Base-by-base conservation (phyloP, 1,284 basidiomycete genomes). In the Rhodotorula sp. region DNA sequence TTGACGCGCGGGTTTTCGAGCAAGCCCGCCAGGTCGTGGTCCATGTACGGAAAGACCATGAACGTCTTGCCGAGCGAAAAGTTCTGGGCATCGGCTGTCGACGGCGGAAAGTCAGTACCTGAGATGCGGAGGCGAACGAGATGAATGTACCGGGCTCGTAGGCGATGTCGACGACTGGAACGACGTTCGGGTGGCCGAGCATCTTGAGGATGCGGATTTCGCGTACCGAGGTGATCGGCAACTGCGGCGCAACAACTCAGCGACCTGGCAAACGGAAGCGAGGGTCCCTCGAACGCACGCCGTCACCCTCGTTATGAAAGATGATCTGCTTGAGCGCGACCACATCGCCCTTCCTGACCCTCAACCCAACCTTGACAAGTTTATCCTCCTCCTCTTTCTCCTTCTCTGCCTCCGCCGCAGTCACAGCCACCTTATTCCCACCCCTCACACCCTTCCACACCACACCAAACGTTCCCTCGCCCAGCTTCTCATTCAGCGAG, bases 41-140 rank as follows among this genome's bases (percentile, higher is more conserved):
- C 95, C 94, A 98, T 97, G 81, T 96, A 99, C 0, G 95, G 95
- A 79, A 98, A 98, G 46, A 98, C 94, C 94, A 99, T 97, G 81
- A 92, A 97, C 26, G 86, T 83, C 60, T 84, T 83, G 59, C 93
- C 85, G 55, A 88, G 86, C 67, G 76, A 74, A 24, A 75, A 67
- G 18, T 60, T 63, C 40, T 55, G 52, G 51, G 80, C 78, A 40
- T 78, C 86, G 86, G 77, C 76, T 77, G 66, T 50, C 26, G 20
- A 74, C 64, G 74, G 70, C 28, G 22, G n/a, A 52, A 52, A 15
- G 34, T 47, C 4, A 54, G 58, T 31, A n/a, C 16, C 30, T n/a
- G 54, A 53, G n/a, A 22, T n/a, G 34, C 11, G 22, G 13, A 18
- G 28, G 16, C 11, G 40, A 30, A 4, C 55, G 50, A 22, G 28